phyloP scores from a whole-genome alignment of 1,284 basidiomycete species.

The Cystobasidium slooffiae region DNA sequence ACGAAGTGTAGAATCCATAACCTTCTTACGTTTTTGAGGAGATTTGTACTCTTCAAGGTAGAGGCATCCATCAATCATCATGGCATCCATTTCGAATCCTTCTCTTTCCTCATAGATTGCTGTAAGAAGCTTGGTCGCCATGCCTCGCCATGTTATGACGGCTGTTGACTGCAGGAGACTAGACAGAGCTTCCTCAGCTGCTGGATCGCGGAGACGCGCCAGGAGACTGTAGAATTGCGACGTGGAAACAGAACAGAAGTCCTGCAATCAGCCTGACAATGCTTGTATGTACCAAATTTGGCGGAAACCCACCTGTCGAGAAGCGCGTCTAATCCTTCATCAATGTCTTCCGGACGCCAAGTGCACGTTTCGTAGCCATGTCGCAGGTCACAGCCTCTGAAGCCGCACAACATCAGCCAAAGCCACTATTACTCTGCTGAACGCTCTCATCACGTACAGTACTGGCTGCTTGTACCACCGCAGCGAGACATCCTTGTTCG shows the following conservation, averaged over 20 bases:
- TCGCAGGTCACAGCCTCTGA: conserved; percentile 53
- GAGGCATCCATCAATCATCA: conserved; percentile 73
- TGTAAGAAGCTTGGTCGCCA: conserved; percentile 74
- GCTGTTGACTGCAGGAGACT: conserved; percentile 54
- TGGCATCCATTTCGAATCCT: conserved; percentile 80
- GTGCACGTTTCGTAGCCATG: conserved; percentile 65
- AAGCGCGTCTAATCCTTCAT: conserved; percentile 53
- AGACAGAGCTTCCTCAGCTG: conserved; percentile 57
- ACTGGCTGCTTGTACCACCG: conserved; percentile 72
- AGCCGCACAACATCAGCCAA: not conserved
- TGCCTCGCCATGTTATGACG: conserved; percentile 82
- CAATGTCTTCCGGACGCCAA: conserved; percentile 66
- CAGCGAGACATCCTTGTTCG: conserved; percentile 64
- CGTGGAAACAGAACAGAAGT: conserved; percentile 43
- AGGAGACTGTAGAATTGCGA: conserved; percentile 70
- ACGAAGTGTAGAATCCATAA: conserved; percentile 66
- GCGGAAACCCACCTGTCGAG: conserved; percentile 45
- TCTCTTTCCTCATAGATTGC: conserved; percentile 63
- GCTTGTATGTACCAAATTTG: no score
- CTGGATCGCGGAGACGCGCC: conserved; percentile 61
- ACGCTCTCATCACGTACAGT: conserved; percentile 58
- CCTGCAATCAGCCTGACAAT: not conserved
- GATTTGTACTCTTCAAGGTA: conserved; percentile 75
- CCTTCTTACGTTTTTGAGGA: conserved; percentile 61
- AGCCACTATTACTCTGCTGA: not conserved